Conservation (phyloP, 805 yeast genomes). For the Metschnikowia corniflorae region DNA sequence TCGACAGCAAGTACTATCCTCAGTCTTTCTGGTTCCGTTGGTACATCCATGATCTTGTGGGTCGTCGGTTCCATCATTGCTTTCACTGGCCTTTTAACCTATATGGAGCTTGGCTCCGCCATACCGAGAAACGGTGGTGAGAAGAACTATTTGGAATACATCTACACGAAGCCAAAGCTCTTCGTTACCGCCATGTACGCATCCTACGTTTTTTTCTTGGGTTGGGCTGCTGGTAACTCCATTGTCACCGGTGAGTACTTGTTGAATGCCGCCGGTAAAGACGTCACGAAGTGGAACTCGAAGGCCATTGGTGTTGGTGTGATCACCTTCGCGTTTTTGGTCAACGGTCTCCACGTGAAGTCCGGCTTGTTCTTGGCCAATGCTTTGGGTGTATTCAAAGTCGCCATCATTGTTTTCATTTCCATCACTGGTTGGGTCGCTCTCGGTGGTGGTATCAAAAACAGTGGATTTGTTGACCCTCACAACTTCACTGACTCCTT, state of each 20-base stretch:
- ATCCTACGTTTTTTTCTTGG: conserved; percentile 67
- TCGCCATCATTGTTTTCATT: conserved; percentile 66
- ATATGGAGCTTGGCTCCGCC: conserved; percentile 76
- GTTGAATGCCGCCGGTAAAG: conserved; percentile 67
- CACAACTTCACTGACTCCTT: conserved; percentile 60
- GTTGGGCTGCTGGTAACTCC: conserved; percentile 86
- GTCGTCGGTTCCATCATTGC: conserved; percentile 71
- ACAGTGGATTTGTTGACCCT: conserved; percentile 46
- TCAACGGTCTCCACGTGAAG: conserved; percentile 59
- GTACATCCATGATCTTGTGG: conserved; percentile 70
- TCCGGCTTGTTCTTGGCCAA: conserved; percentile 64
- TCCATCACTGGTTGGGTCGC: conserved; percentile 82
- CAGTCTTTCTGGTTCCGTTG: conserved; percentile 60
- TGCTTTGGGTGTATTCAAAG: conserved; percentile 65
- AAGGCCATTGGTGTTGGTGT: conserved; percentile 76
- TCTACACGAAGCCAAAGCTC: conserved; percentile 65
- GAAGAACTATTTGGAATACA: conserved; percentile 72
- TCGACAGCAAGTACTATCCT: conserved; percentile 20
- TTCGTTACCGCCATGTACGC: conserved; percentile 58
- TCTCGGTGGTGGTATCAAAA: conserved; percentile 63
- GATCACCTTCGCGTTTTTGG: conserved; percentile 62
- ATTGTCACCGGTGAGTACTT: conserved; percentile 77
- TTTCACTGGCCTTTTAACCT: conserved; percentile 46
- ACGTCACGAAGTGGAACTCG: conserved; percentile 69
- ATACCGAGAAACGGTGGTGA: conserved; percentile 85